Evolutionary conservation across 1,284 basidiomycete genomes (phyloP), one percentile per base, ranked within the genome.

Genomic region (Apiotrichum gamsii): DNA sequence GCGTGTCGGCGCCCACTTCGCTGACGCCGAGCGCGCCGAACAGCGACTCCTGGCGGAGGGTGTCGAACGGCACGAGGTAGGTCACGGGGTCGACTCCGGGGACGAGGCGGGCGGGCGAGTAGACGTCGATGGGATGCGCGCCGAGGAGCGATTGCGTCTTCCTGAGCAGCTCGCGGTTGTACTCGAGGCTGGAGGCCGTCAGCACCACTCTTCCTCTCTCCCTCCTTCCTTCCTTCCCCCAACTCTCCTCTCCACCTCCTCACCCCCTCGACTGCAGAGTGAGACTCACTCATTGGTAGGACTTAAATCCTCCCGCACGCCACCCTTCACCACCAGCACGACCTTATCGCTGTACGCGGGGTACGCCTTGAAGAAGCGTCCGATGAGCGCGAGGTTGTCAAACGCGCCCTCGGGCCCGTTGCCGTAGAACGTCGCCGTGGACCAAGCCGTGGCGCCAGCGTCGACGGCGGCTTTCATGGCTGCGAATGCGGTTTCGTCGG

Each of bases 381-480:
- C 52, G 45, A 72, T 53, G 9, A 72, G 58, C 41, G 59, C 55
- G 37, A 70, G 38, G 51, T 70, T 72, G 11, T 43, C 40, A 15
- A 15, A 33, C 3, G n/a, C 32, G 11, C 32, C 32, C 6, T 16
- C 32, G 14, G 14, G n/a, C 16, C 11, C 11, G 25, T n/a, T 25
- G 13, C 69, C 69, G 46, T 71, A 71, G 57, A 71, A 71, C 9
- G 55, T 49, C 16, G 61, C 66, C n/a, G 57, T 54, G 45, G 74
- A 74, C 65, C 70, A 69, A 25, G 72, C 64, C 15, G 60, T 82
- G 35, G 74, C 67, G 0, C 78, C 75, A 29, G 79, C 76, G 33
- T 84, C 71, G 15, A 78, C 78, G 5, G 81, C 78, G 5, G 67
- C 60, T 61, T 79, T 82, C 73, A 85, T 80, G 4, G 79, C 72